Base-by-base conservation (phyloP, 768 basidiomycete genomes). In the Podaxis carcinomalis region DNA sequence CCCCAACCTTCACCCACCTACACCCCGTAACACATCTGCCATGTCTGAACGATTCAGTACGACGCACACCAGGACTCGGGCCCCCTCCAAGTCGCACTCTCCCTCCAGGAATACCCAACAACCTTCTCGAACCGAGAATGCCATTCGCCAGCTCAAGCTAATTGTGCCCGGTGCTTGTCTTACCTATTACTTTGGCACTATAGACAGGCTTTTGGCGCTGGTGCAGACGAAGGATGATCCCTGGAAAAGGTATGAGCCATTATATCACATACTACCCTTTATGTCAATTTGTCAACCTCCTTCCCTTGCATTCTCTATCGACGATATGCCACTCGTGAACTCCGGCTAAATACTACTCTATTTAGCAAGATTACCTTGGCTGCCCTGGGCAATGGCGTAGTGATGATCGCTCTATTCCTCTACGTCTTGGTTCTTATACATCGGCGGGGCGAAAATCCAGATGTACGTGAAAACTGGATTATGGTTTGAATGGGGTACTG, bases 341-440 rank as follows among this genome's bases (percentile, higher is more conserved):
- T 49, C 21, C 1, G 40, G 47, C 13, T 27, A 21, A 47, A 23
- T 54, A 4, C 46, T 51, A 14, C 19, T 36, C 27, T 25, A 32
- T 56, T 59, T 64, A 90, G 89, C 63, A 76, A 79, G 7, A 75
- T 78, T 27, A 86, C 88, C 3, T 69, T 81, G 14, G 70, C 78
- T 14, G 81, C 85, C n/a, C 72, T 85, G 2, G 78, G 75, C 21
- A 78, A 85, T 36, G 87, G 84, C 9, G 68, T 80, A 13, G 73
- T 83, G n/a, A 91, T 90, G 10, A 69, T 93, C 54, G 68, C 74
- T 1, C 72, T 92, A n/a, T 91, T 92, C 72, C 69, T 90, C 56
- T 92, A 90, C 65, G 80, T 93, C 36, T 73, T 93, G 11, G 68
- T 86, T 54, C 75, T 87, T 28, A 89, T 87, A n/a, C 79, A 85